Percentiles rank a stretch among this genome's conserved stretches.
phyloP scores from a whole-genome alignment of 169 alveolate genomes.

The Cryptosporidium meleagridis region DNA sequence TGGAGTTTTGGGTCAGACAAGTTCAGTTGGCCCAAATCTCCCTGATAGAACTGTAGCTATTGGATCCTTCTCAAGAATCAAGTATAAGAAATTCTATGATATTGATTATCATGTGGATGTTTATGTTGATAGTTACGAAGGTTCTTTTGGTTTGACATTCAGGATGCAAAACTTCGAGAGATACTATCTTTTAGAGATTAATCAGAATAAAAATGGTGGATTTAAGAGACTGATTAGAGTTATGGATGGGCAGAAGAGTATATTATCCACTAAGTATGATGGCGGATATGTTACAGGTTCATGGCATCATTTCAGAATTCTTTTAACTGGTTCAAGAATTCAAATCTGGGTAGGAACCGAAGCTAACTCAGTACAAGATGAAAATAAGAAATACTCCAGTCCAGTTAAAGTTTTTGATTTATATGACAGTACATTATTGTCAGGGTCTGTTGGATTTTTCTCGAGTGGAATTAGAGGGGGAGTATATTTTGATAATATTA shows the following conservation, averaged over 20 bases:
- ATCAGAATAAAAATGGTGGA: conserved; percentile 81
- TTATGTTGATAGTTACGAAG: conserved; percentile 79
- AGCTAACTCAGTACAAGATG: neutral
- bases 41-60: conserved; percentile 60
- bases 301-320: conserved; percentile 84
- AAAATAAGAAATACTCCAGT: conserved; percentile 2
- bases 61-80: conserved; percentile 81
- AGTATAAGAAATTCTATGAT: conserved; percentile 81
- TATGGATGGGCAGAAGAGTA: conserved; percentile 86
- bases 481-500: conserved; percentile 58
- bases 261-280: conserved; percentile 84
- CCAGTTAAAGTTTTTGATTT: conserved; percentile 70
- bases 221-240: conserved; percentile 86
- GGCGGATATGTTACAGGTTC: conserved; percentile 79
- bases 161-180: conserved; percentile 82
- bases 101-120: conserved; percentile 79
- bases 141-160: conserved; percentile 83
- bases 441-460: conserved; percentile 70
- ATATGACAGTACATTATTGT: conserved; percentile 42
- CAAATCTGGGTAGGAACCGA: conserved; percentile 69
- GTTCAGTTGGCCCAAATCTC: conserved; percentile 59
- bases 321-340: conserved; percentile 57
- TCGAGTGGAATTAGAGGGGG: conserved; percentile 70
- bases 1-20: conserved; percentile 73
- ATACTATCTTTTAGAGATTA: conserved; percentile 82